Percentiles rank a stretch among this genome's conserved stretches.
These are phyloP conservation scores for Tolypocladium endophyticum DNA, from an alignment of 2,329 filamentous ascomycete species.

Conservation along the genomic window DNA sequence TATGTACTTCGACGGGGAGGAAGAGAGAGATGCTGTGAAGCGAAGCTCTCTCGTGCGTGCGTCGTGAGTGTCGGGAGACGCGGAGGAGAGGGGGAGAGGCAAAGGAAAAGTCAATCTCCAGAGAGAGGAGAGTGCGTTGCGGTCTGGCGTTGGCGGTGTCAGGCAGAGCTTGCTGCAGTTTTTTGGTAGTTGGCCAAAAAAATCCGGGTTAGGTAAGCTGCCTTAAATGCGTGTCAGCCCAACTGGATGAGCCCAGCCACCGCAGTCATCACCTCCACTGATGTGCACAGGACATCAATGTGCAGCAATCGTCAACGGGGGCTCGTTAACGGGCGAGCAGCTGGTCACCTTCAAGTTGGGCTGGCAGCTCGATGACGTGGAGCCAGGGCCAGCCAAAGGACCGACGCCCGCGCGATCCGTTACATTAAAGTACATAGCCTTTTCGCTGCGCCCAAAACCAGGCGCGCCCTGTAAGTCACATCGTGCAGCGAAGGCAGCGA, in stretches of 20 bases:
- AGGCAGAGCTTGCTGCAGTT: neutral
- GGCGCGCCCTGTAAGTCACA: too few species aligned
- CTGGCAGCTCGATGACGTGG: neutral
- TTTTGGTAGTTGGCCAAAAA: neutral
- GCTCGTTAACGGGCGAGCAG: neutral
- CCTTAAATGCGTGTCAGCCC: slow-evolving; percentile 1
- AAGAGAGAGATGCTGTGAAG: neutral
- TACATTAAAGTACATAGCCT: too few species aligned
- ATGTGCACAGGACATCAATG: neutral
- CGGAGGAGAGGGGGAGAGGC: neutral
- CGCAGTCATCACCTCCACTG: neutral
- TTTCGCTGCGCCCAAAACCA: neutral
- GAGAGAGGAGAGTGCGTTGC: neutral
- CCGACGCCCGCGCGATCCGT: neutral
- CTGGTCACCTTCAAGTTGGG: neutral
- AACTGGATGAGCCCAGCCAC: neutral
- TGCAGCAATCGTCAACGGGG: neutral
- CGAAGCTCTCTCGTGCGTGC: neutral
- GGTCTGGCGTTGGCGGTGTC: neutral
- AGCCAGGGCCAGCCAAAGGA: neutral
- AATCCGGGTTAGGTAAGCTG: neutral
- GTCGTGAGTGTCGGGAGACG: neutral
- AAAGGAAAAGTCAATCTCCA: neutral
- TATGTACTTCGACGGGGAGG: neutral
- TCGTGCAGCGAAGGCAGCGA: too few species aligned